A percentile compares a stretch with the other conserved stretches of the same genome.
phyloP scores from a whole-genome alignment of 2,329 filamentous ascomycete species.

The Rhexocercosporidium sp. region DNA sequence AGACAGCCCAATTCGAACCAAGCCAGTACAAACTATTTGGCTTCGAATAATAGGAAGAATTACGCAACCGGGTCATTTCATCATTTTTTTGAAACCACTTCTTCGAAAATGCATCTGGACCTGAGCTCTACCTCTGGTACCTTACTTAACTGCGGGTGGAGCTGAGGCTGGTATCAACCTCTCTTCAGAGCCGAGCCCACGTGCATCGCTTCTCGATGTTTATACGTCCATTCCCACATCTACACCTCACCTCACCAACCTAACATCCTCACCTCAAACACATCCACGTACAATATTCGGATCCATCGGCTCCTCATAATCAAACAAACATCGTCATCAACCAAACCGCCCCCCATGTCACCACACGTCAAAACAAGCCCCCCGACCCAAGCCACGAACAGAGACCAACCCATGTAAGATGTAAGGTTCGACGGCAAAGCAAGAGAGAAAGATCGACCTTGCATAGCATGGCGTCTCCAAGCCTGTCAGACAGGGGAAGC shows the following conservation, averaged over 20 bases:
- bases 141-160: too few species aligned
- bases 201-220: background rate
- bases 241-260: background rate
- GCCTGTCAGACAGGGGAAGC: conserved; percentile 1
- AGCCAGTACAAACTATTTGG: too few species aligned
- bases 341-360: background rate
- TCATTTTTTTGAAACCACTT: too few species aligned
- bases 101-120: too few species aligned
- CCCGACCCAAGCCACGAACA: background rate
- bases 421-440: background rate
- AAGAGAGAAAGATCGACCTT: conserved; percentile 10
- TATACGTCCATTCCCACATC: conserved; percentile 1
- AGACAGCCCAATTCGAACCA: too few species aligned
- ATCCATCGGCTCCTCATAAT: background rate
- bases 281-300: background rate
- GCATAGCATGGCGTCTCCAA: conserved; percentile 6
- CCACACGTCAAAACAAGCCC: background rate
- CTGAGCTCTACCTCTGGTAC: too few species aligned
- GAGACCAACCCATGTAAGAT: background rate
- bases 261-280: background rate
- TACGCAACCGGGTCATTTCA: too few species aligned
- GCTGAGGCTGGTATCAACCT: background rate
- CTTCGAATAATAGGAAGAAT: too few species aligned
- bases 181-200: background rate
- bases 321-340: background rate